Base-by-base conservation (phyloP, 2,329 filamentous ascomycete species). In the Thelonectria rubi region DNA sequence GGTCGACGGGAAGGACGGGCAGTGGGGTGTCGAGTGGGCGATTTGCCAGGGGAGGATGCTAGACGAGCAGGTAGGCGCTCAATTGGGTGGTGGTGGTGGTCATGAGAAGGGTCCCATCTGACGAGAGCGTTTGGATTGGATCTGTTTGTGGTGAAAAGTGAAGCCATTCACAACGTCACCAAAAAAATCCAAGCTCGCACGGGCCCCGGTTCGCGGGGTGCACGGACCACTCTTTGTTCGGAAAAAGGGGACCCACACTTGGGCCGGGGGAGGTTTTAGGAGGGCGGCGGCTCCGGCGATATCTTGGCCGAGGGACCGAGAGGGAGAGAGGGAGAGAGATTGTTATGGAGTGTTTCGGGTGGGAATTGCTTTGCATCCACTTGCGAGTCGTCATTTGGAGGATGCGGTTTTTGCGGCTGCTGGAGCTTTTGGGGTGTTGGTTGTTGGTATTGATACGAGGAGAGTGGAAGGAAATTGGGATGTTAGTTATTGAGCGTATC, bases 281-380 rank as follows among this genome's bases (percentile, higher is more conserved):
- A 12, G 11, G 32, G 9, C 32, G 32, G 32, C 14, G 32, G 66
- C 52, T 48, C 58, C 68, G 65, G 65, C 59, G 30, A 50, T 64
- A 65, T 58, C 55, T 53, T 39, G 43, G 59, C 64, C 68, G 68
- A 67, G 55, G n/a, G 65, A 64, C 53, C 64, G 54, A 64, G 63
- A 50, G 60, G 54, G 55, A 34, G 51, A 24, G 54, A 51, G 50
- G 42, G 53, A 60, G 62, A 60, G 62, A 60, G 47, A 61, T 46
- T 65, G 26, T 30, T n/a, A n/a, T n/a, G n/a, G n/a, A n/a, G 10
- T 30, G 26, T 30, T 30, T 30, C 26, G 26, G 46, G 46, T 40
- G 50, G 18, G 26, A 15, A 49, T 30, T 30, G 10, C 26, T 6
- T 10, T 30, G n/a, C n/a, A n/a, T n/a, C n/a, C n/a, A n/a, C n/a